These are phyloP conservation scores for Heliamphora exappendiculata DNA, from an alignment of 148 eudicot species.

Conservation along the genomic window DNA sequence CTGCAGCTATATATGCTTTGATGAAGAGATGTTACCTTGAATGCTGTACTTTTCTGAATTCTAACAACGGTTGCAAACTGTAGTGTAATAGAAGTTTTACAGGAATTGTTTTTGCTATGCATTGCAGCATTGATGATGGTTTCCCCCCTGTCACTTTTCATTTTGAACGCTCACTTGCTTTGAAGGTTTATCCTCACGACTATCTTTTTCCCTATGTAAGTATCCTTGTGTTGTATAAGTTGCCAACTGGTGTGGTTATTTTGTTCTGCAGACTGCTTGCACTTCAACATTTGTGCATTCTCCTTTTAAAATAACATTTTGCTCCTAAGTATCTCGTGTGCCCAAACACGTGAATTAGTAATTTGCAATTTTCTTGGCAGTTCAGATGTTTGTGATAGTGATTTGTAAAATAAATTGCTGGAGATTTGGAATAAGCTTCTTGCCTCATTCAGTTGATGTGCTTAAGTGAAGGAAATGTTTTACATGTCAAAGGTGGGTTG, in stretches of 20 bases:
- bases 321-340: not conserved
- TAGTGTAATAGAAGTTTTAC: conserved; percentile 1
- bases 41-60: not conserved
- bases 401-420: not conserved
- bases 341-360: not conserved
- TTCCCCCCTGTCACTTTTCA: conserved; percentile 70
- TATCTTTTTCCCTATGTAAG: conserved; percentile 87
- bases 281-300: not conserved
- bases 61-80: not conserved
- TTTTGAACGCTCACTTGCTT: conserved; percentile 53
- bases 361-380: not conserved
- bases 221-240: conserved; percentile 17
- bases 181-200: conserved; percentile 72
- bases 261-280: not conserved
- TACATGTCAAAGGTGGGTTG: not conserved
- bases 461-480: not conserved
- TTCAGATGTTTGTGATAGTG: not conserved
- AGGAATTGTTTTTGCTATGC: not conserved
- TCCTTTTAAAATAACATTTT: not conserved
- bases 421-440: not conserved
- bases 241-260: not conserved
- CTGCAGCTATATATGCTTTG: not conserved
- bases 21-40: not conserved
- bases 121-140: conserved; percentile 81
- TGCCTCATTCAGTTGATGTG: not conserved